Conservation (phyloP, 495 filamentous ascomycete genomes). For the Pyrenopolyporus hunteri region DNA sequence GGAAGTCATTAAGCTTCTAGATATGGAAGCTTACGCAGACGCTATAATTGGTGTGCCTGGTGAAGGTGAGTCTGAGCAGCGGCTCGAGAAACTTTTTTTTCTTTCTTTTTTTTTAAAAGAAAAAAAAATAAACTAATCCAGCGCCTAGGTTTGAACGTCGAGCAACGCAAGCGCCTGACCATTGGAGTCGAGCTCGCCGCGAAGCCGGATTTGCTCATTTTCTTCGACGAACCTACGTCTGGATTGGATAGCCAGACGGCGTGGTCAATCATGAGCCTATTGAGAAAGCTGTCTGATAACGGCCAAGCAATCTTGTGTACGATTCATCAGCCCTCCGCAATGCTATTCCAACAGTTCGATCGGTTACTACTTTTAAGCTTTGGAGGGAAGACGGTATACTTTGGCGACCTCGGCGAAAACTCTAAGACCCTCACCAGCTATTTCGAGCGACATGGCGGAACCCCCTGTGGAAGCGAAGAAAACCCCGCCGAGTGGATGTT, state of each 20-base stretch:
- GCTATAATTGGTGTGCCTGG: slow-evolving; percentile 75
- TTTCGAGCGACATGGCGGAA: slow-evolving; percentile 58
- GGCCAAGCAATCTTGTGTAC: slow-evolving; percentile 89
- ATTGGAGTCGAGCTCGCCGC: slow-evolving; percentile 91
- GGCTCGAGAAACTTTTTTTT: neutral
- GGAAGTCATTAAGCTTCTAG: slow-evolving; percentile 74
- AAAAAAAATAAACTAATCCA: neutral
- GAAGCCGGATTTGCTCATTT: slow-evolving; percentile 83
- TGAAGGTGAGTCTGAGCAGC: slow-evolving; percentile 39
- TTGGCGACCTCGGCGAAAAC: slow-evolving; percentile 53
- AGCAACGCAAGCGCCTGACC: slow-evolving; percentile 75
- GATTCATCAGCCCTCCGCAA: slow-evolving; percentile 89
- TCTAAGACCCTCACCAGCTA: slow-evolving; percentile 47
- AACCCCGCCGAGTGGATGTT: slow-evolving; percentile 83
- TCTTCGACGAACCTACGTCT: slow-evolving; percentile 88
- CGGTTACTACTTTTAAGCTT: slow-evolving; percentile 56
- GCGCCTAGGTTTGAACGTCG: slow-evolving; percentile 72
- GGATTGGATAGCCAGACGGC: slow-evolving; percentile 84
- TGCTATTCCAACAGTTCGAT: slow-evolving; percentile 63
- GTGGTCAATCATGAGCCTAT: slow-evolving; percentile 77
- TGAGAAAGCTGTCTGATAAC: slow-evolving; percentile 78
- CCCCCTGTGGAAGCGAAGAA: slow-evolving; percentile 50
- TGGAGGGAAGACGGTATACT: slow-evolving; percentile 62
- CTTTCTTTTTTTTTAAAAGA: too few relatives aligned
- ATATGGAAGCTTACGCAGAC: slow-evolving; percentile 75